Conservation (phyloP, 148 eudicot genomes). For the Amaranthus hypochondriacus region DNA sequence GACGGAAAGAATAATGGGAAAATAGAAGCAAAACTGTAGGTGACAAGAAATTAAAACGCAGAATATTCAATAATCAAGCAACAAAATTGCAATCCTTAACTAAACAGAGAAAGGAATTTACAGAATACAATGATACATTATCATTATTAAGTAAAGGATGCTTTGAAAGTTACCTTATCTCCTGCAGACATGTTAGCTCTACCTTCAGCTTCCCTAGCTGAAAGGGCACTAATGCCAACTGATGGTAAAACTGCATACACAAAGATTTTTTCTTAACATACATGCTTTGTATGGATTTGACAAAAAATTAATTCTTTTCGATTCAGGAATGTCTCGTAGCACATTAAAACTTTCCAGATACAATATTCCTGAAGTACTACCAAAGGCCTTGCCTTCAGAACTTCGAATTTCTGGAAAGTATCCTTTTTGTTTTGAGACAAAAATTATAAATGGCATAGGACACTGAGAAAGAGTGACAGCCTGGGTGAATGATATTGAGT, state of each 20-base stretch:
- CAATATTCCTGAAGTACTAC: too few species aligned
- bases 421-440: too few species aligned
- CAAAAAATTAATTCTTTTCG: neutral
- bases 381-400: too few species aligned
- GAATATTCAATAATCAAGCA: neutral
- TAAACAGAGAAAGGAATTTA: neutral
- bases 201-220: conserved; percentile 96
- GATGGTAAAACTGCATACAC: conserved; percentile 74
- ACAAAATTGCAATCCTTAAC: neutral
- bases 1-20: too few species aligned
- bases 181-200: conserved; percentile 70
- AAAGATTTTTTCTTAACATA: neutral
- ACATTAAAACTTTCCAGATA: too few species aligned
- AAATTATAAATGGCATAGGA: too few species aligned
- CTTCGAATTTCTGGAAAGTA: too few species aligned
- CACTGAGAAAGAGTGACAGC: too few species aligned
- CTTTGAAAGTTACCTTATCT: conserved; percentile 58
- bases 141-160: neutral
- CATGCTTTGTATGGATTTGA: conserved; percentile 5
- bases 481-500: too few species aligned
- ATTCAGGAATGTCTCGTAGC: too few species aligned
- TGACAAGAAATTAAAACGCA: neutral
- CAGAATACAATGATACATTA: neutral
- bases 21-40: neutral
- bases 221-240: conserved; percentile 82